Base-by-base conservation (phyloP, 73 alveolate genomes). In the Blepharisma stoltei region DNA sequence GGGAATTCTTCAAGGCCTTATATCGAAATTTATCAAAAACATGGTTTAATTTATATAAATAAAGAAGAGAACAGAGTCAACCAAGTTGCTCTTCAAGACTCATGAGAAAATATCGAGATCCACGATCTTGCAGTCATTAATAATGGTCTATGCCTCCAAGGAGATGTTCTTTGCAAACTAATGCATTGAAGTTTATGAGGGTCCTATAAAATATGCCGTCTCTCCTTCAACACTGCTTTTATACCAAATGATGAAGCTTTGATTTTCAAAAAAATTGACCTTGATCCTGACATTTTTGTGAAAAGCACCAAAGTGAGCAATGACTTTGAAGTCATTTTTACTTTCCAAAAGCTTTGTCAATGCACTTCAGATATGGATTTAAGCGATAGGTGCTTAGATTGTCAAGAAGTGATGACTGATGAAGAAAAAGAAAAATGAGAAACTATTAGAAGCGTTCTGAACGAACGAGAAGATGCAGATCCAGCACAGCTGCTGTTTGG, bases 161-260 rank as follows among this genome's bases (percentile, higher is more conserved):
- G 73, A n/a, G 73, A 60, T 60, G 46, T 60, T 8, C 37, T 9
- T 20, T 60, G 37, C 23, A 14, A 14, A 2, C 5, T 60, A 60
- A 60, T 14, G 73, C 73, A 60, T 25, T 60, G 73, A 38, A 38
- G 73, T 18, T 25, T 60, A 18, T 11, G 14, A 8, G 23, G 46
- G 18, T 20, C 23, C 48, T 14, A 60, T 18, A 60, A 60, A 14
- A 60, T 60, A 8, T 60, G 73, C 73, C 14, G 73, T n/a, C 23
- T 60, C 0, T 14, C 73, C 23, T 60, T 60, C 45, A 60, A 60
- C 73, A 60, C 73, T 14, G 37, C 48, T 25, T 60, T 60, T 60
- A 25, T 60, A 0, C 6, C 38, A 14, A 25, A 18, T 60, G 46
- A 25, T 47, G 46, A 20, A 11, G 48, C 2, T 8, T 14, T 60